Percentiles rank a stretch among this genome's conserved stretches.
These are phyloP conservation scores for Ogataea parapolymorpha DNA, from an alignment of 805 yeast genomes.

Conservation along the genomic window DNA sequence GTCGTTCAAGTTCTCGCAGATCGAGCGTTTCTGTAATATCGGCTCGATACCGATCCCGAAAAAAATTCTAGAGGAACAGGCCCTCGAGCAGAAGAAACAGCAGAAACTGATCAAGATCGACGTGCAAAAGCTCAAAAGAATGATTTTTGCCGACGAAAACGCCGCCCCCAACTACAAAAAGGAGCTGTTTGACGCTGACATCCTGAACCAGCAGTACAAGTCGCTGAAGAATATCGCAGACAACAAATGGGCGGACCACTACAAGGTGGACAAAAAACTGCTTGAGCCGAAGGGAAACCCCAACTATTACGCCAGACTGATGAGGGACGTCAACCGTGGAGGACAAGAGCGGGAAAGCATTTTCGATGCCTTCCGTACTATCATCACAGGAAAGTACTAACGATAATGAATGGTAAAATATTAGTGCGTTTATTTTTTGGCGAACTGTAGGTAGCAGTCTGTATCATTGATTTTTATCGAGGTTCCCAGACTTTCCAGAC, in stretches of 20 bases:
- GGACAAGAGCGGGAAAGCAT: constrained; percentile 70
- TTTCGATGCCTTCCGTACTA: constrained; percentile 66
- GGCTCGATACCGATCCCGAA: constrained; percentile 44
- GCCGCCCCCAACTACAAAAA: constrained; percentile 40
- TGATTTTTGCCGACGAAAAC: constrained; percentile 35
- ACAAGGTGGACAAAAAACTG: constrained; percentile 62
- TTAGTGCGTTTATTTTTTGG: constrained; percentile 21
- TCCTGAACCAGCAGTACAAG: constrained; percentile 49
- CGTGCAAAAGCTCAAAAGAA: constrained; percentile 37
- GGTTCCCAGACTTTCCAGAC: constrained; percentile 24
- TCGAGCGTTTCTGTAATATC: constrained; percentile 50
- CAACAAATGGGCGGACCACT: constrained; percentile 61
- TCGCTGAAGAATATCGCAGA: constrained; percentile 55
- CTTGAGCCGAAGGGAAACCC: constrained; percentile 84
- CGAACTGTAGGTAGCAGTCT: constrained; percentile 30
- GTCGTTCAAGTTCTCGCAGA: constrained; percentile 65
- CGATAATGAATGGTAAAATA: constrained; percentile 1
- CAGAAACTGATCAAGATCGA: constrained; percentile 33
- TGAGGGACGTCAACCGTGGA: constrained; percentile 56
- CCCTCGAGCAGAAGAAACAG: constrained; percentile 35
- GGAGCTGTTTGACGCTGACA: constrained; percentile 49
- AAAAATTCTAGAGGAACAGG: constrained; percentile 34
- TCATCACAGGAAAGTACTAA: constrained; percentile 65
- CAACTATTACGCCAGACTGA: constrained; percentile 64
- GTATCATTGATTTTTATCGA: constrained; percentile 16